Evolutionary conservation across 441 rosid species (phyloP), one percentile per base, ranked within the genome.

Genomic region (Syzygium malaccense): DNA sequence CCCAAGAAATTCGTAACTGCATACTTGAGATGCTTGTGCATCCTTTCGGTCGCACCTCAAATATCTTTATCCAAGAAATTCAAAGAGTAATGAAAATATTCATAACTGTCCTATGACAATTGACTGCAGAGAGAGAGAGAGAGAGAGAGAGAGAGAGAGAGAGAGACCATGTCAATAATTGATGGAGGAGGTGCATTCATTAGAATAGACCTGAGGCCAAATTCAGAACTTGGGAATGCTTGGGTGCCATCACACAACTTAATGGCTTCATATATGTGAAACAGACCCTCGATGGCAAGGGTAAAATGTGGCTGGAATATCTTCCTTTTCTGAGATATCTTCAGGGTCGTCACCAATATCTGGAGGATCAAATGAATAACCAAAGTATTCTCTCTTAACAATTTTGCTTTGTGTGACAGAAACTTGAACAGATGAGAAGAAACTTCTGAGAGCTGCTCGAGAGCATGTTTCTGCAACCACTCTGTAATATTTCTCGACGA

Each of bases 401-500:
- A 91, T 90, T 92, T 91, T 90, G 89, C 71, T 87, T 93, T 94
- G 90, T 93, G 92, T 84, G 92, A 89, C 75, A 96, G 89, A 86
- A 95, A 91, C 90, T 94, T 93, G 93, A 89, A 92, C 87, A 98
- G 92, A 92, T 93, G 94, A 90, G 95, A 93, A 53, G 97, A 91
- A 78, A 98, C 90, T 87, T 94, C 98, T 90, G 91, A 93, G 87
- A 97, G 93, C 94, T 94, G 98, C 93, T 98, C 99, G 49, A 97
- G 94, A 89, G 98, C 93, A 90, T 88, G 89, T 84, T 93, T 91
- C 91, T 95, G 96, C 92, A 98, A 92, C 99, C 99, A 98, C 90
- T 96, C 95, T 9, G 86, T 62, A 66, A 94, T 91, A 91, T 91
- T 93, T 91, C 94, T 91, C 87, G 92, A 95, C 89, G 93, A 93